These are phyloP conservation scores for Cenococcum geophilum DNA, from an alignment of 495 filamentous ascomycete species.

Conservation along the genomic window DNA sequence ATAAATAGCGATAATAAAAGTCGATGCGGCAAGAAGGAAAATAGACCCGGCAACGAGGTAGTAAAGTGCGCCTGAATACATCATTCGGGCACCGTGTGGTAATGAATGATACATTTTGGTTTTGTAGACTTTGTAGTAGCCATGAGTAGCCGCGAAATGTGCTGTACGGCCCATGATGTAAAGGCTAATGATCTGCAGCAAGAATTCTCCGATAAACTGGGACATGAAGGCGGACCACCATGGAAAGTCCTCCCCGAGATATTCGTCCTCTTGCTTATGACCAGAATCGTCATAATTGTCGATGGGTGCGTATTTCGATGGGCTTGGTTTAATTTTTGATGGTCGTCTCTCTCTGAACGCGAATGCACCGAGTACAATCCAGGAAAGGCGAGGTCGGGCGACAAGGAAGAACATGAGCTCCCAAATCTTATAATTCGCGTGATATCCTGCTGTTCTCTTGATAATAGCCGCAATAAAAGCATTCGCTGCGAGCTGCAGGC, in stretches of 20 bases:
- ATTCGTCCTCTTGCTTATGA: not conserved
- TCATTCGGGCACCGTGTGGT: slow-evolving; percentile 5
- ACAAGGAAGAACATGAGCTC: slow-evolving; percentile 18
- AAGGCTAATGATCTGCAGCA: slow-evolving; percentile 7
- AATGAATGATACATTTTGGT: not conserved
- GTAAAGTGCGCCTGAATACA: slow-evolving; percentile 17
- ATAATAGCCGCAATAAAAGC: slow-evolving; percentile 13
- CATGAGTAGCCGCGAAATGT: slow-evolving; percentile 7
- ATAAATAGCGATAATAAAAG: slow-evolving; percentile 3
- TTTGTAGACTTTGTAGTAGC: slow-evolving; percentile 8
- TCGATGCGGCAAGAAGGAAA: slow-evolving; percentile 1
- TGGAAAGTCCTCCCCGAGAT: not conserved
- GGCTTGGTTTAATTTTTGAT: not conserved
- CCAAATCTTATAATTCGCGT: slow-evolving; percentile 8
- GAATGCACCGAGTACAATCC: slow-evolving; percentile 8
- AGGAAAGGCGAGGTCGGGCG: slow-evolving; percentile 10
- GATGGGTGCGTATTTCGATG: not conserved
- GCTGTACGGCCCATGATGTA: slow-evolving; percentile 16
- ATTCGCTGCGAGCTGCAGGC: slow-evolving; percentile 17
- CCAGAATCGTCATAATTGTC: not conserved
- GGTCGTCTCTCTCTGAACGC: not conserved
- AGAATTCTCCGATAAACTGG: slow-evolving; percentile 14
- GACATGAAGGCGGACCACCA: slow-evolving; percentile 13
- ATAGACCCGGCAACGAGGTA: slow-evolving; percentile 7
- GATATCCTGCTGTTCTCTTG: slow-evolving; percentile 11